A percentile compares a stretch with the other conserved stretches of the same genome.
These are phyloP conservation scores for Talaromyces liani DNA, from an alignment of 495 filamentous ascomycete species.

Conservation along the genomic window DNA sequence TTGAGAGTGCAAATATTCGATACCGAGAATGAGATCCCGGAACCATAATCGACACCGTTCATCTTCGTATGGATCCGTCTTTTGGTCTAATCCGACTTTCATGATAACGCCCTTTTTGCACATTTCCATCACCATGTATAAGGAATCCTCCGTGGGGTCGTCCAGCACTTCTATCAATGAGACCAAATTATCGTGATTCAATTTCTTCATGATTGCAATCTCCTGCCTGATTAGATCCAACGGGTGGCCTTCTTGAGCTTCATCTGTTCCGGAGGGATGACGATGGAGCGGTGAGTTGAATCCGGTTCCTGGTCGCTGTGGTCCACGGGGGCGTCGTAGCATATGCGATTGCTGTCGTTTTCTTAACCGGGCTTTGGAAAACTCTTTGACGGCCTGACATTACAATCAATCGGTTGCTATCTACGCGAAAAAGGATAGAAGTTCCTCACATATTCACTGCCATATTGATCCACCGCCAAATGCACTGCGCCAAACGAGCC, in stretches of 20 bases:
- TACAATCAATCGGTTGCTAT: no score
- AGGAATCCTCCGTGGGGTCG: constrained; percentile 87
- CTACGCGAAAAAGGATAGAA: no score
- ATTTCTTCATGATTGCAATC: constrained; percentile 98
- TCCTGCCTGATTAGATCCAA: constrained; percentile 89
- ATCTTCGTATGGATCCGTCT: constrained; percentile 73
- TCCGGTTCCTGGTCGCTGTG: constrained; percentile 46
- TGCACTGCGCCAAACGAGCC: constrained; percentile 96
- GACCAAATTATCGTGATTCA: constrained; percentile 91
- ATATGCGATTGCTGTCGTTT: constrained; percentile 91
- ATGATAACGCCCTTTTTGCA: constrained; percentile 98
- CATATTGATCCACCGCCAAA: constrained; percentile 82
- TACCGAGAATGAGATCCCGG: constrained; percentile 88
- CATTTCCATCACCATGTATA: constrained; percentile 99
- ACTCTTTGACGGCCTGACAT: constrained; percentile 85
- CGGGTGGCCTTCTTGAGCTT: constrained; percentile 63
- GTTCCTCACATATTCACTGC: constrained; percentile 77
- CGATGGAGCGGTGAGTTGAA: constrained; percentile 59
- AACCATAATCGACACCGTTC: constrained; percentile 88
- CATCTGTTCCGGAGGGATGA: constrained; percentile 37
- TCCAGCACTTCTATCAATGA: constrained; percentile 89
- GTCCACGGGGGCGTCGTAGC: constrained; percentile 58
- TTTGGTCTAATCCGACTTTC: constrained; percentile 86
- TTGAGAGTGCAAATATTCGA: constrained; percentile 94
- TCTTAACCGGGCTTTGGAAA: constrained; percentile 87